Base-by-base conservation (phyloP, 371 early-diverging fungal genomes). In the Apophysomyces trapeziformis region DNA sequence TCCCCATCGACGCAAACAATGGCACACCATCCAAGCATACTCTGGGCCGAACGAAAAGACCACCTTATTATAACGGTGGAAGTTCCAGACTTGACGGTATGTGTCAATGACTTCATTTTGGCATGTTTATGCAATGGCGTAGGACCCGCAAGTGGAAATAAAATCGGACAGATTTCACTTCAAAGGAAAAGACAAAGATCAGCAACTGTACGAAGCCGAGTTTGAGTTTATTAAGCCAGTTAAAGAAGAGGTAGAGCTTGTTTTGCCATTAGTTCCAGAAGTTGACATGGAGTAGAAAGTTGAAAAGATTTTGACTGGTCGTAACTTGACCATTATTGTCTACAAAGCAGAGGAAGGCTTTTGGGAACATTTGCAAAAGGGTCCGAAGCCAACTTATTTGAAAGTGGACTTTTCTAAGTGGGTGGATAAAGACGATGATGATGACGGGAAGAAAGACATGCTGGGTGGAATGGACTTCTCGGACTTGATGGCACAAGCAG, bases 391-490 rank as follows among this genome's bases (percentile, higher is more conserved):
- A 63, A 83, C 87, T 76, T 98, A 85, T 65, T 69, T 97, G 63
- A 94, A 95, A 86, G 92, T 94, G 38, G 97, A 98, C 73, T 98
- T 98, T 76, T 68, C 86, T 54, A 90, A 76, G 71, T 98, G 95
- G 95, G 87, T 75, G 71, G 98, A 97, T 75, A 96, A 95, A 72
- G 95, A 95, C 73, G 96, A 97, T 9, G 93, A 95, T 35, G 96
- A 95, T 7, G 94, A 93, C 7, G 93, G 1, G 2, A 18, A 47
- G 47, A 47, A n/a, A 1, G 47, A 18, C 16, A 18, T n/a, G 7
- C 5, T 21, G 21, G 21, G 54, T 21, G 54, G 38, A n/a, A 16
- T 38, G 39, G 68, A 78, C 47, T 78, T 81, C 67, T 66, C 70
- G 35, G 74, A 74, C 46, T 65, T 81, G 32, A 78, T 81, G 78